These are phyloP conservation scores for Sporopachydermia cereana DNA, from an alignment of 1,139 yeast species.

Conservation along the genomic window DNA sequence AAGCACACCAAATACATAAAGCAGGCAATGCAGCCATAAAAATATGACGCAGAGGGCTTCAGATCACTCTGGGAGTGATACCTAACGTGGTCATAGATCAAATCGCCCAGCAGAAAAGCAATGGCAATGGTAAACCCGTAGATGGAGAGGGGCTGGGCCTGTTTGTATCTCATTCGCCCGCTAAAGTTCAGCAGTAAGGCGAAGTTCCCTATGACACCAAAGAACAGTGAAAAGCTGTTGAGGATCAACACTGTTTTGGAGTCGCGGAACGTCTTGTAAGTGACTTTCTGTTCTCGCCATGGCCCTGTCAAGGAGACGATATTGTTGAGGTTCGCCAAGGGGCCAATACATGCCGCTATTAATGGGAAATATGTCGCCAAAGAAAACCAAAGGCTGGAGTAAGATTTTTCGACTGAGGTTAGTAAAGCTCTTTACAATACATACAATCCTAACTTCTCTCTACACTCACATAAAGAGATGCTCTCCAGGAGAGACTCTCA, in stretches of 20 bases:
- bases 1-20: constrained; percentile 48
- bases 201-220: constrained; percentile 57
- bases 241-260: constrained; percentile 35
- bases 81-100: constrained; percentile 25
- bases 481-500: constrained; percentile 1
- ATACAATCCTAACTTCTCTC: no score
- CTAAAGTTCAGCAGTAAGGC: constrained; percentile 59
- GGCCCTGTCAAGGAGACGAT: constrained; percentile 59
- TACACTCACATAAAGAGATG: constrained; percentile 3
- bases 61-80: constrained; percentile 9
- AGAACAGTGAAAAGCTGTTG: constrained; percentile 47
- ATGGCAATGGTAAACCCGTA: constrained; percentile 53
- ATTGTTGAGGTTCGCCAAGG: constrained; percentile 62
- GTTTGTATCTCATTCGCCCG: constrained; percentile 39
- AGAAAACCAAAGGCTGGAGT: constrained; percentile 41
- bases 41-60: constrained; percentile 50
- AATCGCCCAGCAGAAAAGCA: constrained; percentile 33
- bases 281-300: constrained; percentile 38
- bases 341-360: constrained; percentile 66
- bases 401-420: no score
- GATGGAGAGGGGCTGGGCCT: constrained; percentile 51
- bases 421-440: no score
- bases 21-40: constrained; percentile 62
- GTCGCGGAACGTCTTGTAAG: constrained; percentile 25
- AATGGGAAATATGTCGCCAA: constrained; percentile 60